Conservation (phyloP, 495 filamentous ascomycete genomes). For the Podospora pseudocomata region DNA sequence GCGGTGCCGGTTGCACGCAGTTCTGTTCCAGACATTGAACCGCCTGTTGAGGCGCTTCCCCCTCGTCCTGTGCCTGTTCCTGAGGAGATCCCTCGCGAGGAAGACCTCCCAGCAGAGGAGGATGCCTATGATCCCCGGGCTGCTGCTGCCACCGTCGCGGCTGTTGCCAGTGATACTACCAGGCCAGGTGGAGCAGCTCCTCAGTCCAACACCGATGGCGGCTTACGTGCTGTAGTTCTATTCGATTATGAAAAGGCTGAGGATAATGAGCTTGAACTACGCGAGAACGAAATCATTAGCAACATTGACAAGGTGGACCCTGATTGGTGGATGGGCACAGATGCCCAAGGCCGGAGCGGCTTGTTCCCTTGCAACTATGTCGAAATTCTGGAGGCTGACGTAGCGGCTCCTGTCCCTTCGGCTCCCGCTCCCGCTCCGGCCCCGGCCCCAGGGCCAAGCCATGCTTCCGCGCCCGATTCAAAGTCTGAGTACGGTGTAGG, state of each 20-base stretch:
- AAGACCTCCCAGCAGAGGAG: constrained; percentile 61
- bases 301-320: constrained; percentile 96
- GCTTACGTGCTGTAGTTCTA: constrained; percentile 71
- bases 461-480: constrained; percentile 17
- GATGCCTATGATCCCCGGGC: constrained; percentile 59
- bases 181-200: not conserved
- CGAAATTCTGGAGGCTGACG: constrained; percentile 66
- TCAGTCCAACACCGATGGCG: constrained; percentile 38
- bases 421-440: constrained; percentile 28
- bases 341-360: constrained; percentile 72
- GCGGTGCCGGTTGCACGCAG: constrained; percentile 78
- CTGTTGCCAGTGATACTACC: constrained; percentile 10
- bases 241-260: constrained; percentile 98
- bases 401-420: constrained; percentile 24
- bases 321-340: constrained; percentile 97
- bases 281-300: constrained; percentile 87
- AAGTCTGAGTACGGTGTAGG: constrained; percentile 32
- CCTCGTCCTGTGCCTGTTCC: constrained; percentile 48
- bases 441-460: constrained; percentile 33
- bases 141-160: constrained; percentile 55
- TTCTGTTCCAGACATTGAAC: constrained; percentile 50
- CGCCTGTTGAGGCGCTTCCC: constrained; percentile 46
- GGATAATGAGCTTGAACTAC: constrained; percentile 89
- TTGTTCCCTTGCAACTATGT: constrained; percentile 98
- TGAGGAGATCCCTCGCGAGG: constrained; percentile 59